These are phyloP conservation scores for Pseudomonodictys pantanalensis DNA, from an alignment of 495 filamentous ascomycete species.

Conservation along the genomic window DNA sequence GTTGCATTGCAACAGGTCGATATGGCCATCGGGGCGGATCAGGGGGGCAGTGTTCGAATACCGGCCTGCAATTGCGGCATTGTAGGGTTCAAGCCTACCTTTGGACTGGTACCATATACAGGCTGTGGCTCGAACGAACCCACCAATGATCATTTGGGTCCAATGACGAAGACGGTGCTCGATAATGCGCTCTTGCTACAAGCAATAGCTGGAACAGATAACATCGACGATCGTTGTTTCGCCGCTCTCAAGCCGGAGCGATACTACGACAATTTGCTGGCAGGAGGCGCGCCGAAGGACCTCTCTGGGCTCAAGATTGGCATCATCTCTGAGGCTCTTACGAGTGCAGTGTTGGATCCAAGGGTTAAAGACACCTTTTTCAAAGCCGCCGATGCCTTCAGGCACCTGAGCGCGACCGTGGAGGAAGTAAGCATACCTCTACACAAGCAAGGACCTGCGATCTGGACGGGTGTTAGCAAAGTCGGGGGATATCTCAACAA, in stretches of 20 bases:
- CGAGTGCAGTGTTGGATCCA: slow-evolving; percentile 45
- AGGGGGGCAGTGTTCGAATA: slow-evolving; percentile 60
- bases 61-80: slow-evolving; percentile 45
- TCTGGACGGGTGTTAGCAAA: slow-evolving; percentile 53
- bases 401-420: slow-evolving; percentile 51
- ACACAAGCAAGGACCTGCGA: slow-evolving; percentile 47
- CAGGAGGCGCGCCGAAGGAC: slow-evolving; percentile 33
- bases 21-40: slow-evolving; percentile 58
- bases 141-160: slow-evolving; percentile 38
- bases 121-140: slow-evolving; percentile 39
- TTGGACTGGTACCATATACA: slow-evolving; percentile 41
- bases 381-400: slow-evolving; percentile 47
- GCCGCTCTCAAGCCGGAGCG: slow-evolving; percentile 35
- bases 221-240: slow-evolving; percentile 55
- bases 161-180: slow-evolving; percentile 48
- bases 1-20: slow-evolving; percentile 52
- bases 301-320: slow-evolving; percentile 55
- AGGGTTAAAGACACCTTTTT: slow-evolving; percentile 46
- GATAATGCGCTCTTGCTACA: slow-evolving; percentile 54
- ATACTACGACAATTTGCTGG: slow-evolving; percentile 40
- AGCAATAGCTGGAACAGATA: slow-evolving; percentile 54
- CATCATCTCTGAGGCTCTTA: slow-evolving; percentile 51
- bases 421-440: slow-evolving; percentile 53
- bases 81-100: slow-evolving; percentile 44
- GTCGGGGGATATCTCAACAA: slow-evolving; percentile 46